phyloP scores from a whole-genome alignment of 2,329 filamentous ascomycete genomes.

The Diaporthe velutina region DNA sequence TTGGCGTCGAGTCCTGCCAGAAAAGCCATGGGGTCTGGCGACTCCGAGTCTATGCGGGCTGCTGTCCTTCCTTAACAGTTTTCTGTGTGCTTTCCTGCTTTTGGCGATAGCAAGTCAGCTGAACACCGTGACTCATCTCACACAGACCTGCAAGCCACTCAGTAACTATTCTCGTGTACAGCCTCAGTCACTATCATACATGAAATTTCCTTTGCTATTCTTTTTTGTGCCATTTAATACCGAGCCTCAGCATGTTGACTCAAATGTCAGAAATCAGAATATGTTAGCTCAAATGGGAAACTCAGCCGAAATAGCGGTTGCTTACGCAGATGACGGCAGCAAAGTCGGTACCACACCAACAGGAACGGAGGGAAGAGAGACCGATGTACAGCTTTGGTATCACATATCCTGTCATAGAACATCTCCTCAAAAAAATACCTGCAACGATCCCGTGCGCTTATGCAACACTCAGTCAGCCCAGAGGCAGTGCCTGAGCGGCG shows the following conservation, averaged over 20 bases:
- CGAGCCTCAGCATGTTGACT: background rate
- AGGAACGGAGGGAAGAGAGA: background rate
- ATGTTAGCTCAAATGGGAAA: background rate
- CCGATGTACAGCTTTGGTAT: background rate
- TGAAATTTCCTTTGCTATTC: background rate
- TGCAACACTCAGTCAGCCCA: background rate
- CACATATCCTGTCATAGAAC: background rate
- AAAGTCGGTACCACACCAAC: background rate
- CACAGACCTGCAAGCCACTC: conserved; percentile 4
- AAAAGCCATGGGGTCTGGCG: background rate
- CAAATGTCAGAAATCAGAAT: background rate
- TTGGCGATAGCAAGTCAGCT: background rate
- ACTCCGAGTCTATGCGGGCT: background rate
- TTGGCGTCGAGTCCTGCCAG: background rate
- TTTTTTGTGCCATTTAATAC: background rate
- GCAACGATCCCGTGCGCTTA: background rate
- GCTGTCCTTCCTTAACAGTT: background rate
- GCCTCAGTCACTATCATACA: background rate
- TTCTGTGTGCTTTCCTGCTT: background rate
- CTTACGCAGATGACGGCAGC: background rate
- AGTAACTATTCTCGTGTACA: background rate
- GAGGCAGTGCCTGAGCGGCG: background rate
- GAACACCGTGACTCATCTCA: conserved; percentile 15
- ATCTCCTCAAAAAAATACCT: background rate
- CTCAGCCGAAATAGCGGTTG: background rate